These are phyloP conservation scores for Ganoderma sp. DNA, from an alignment of 1,284 basidiomycete species.

Conservation along the genomic window DNA sequence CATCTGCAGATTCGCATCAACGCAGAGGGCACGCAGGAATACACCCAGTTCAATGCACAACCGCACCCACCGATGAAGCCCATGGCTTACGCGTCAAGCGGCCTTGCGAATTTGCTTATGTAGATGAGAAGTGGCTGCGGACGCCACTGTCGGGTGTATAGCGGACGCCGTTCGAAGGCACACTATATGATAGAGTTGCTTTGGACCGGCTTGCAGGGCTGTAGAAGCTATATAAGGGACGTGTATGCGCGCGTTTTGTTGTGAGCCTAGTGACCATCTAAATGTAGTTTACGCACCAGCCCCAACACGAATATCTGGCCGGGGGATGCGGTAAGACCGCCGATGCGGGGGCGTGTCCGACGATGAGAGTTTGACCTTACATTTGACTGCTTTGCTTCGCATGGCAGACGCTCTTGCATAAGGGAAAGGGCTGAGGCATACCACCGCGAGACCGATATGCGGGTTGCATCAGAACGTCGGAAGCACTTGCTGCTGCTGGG, in stretches of 20 bases:
- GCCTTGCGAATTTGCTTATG: conserved; percentile 71
- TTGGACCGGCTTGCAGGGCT: neutral
- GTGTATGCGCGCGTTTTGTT: conserved; percentile 2
- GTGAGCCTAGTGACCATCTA: conserved; percentile 6
- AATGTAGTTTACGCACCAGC: conserved; percentile 10
- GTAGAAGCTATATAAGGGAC: conserved; percentile 4
- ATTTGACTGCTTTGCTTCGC: neutral
- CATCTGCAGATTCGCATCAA: conserved; percentile 78
- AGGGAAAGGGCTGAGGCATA: neutral
- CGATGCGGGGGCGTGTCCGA: neutral
- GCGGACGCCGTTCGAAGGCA: neutral
- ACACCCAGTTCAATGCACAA: conserved; percentile 85
- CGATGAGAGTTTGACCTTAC: neutral
- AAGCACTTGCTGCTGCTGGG: neutral
- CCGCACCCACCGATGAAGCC: conserved; percentile 91
- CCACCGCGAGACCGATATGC: neutral
- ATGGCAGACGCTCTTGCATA: neutral
- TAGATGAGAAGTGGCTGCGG: conserved; percentile 21
- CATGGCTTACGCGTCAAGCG: conserved; percentile 85
- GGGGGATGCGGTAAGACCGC: neutral
- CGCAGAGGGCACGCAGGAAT: conserved; percentile 74
- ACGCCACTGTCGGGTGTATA: neutral
- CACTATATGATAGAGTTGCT: neutral
- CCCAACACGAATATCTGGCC: neutral
- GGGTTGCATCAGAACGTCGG: neutral